Evolutionary conservation across 805 yeast species (phyloP).

Genomic region (Spathaspora arborariae): DNA sequence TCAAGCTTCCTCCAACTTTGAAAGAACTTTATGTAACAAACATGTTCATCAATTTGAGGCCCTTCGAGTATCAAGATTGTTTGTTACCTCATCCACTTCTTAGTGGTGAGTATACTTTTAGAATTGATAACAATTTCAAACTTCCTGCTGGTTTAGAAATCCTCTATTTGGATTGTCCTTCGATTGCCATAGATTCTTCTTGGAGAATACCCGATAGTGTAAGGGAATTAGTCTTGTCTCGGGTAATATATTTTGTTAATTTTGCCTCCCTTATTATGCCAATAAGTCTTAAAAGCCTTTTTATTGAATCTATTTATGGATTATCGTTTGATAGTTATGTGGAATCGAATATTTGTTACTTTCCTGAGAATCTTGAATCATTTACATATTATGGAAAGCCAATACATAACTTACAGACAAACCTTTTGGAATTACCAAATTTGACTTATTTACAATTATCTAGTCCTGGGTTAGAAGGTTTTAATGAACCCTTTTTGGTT

Average conservation of each 20-base stretch:
- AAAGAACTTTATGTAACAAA: not conserved
- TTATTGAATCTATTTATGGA: not conserved
- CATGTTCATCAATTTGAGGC: not conserved
- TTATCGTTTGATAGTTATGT: not conserved
- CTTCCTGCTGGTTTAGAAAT: not conserved
- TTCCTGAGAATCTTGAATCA: not conserved
- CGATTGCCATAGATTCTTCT: not conserved
- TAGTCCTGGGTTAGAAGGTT: not conserved
- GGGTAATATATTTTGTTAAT: not conserved
- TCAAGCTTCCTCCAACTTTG: not conserved
- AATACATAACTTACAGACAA: not conserved
- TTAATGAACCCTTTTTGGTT: not conserved
- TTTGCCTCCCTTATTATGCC: not conserved
- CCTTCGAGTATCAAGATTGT: not conserved
- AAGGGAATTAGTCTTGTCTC: not conserved
- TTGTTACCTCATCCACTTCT: not conserved
- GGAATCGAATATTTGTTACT: not conserved
- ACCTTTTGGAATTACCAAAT: slow-evolving; percentile 2
- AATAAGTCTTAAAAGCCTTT: not conserved
- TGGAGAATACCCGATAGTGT: not conserved
- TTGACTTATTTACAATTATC: not conserved
- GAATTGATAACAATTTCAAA: not conserved
- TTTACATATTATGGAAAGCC: not conserved
- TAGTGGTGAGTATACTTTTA: not conserved
- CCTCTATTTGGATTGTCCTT: not conserved